Base-by-base conservation (phyloP, 768 basidiomycete genomes). In the Sporobolomyces roseus region DNA sequence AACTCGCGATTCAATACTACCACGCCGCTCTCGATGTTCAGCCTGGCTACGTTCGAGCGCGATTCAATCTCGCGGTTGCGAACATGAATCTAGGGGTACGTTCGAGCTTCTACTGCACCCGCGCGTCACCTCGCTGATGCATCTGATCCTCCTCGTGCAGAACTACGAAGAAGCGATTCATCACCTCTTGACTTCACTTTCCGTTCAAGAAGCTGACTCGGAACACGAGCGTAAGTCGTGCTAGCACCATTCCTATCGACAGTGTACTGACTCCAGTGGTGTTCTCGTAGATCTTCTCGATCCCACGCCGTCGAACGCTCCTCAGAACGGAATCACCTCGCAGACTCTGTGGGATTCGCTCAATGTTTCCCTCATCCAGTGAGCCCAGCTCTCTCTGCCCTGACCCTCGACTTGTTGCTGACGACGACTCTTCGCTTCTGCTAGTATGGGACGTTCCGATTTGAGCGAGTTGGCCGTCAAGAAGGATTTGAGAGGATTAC, bases 1-100 rank as follows among this genome's bases (percentile, higher is more conserved):
- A 84, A 41, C 85, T 90, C 60, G 93, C 93, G n/a, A 81, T 93
- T 4, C 81, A 87, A 66, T 94, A 91, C 77, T 97, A 97, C 79
- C 84, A 86, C 75, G 85, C 83, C 36, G 93, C 93, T 2, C 82
- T 96, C 36, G 88, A 90, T 74, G 81, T 93, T 64, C 90, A 93
- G 76, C 91, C 93, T 9, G 83, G 84, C 21, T 97, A 93, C 76
- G 91, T 96, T 66, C 87, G 93, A 63, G 93, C 92, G 4, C 54
- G 75, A 10, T 76, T 66, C 72, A 75, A 76, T 52, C 68, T 77
- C 19, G 76, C 60, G 49, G 64, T 74, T 25, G 69, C 71, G 55
- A 61, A 49, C 35, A 60, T 70, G 59, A 69, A 70, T 65, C 45
- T 62, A 56, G 63, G 72, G 35, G 56, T 70, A 25, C 30, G 67